Evolutionary conservation across 2,329 filamentous ascomycete genomes (phyloP).

Genomic region (Nannizziopsis arthrosporioides): DNA sequence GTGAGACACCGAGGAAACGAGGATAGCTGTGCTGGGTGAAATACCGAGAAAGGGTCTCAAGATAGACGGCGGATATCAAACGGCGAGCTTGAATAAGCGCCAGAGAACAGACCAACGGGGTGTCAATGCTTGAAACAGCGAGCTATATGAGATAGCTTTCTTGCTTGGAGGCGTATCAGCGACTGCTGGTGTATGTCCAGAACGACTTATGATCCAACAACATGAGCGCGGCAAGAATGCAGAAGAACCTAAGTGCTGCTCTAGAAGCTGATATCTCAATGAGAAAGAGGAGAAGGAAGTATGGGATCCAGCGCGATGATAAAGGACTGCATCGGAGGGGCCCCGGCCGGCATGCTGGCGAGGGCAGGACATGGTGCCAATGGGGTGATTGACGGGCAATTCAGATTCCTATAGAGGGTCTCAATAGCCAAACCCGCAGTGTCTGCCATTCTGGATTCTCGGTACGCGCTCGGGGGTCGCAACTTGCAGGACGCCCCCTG

Average conservation of each 20-base stretch:
- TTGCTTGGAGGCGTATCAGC: too few relatives aligned
- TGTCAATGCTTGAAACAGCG: too few relatives aligned
- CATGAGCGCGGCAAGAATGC: constrained; percentile 3
- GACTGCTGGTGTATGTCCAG: too few relatives aligned
- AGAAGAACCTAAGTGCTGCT: background rate
- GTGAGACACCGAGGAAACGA: background rate
- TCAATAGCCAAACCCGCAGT: constrained; percentile 18
- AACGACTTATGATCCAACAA: background rate
- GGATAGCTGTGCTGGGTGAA: too few relatives aligned
- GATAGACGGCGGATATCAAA: too few relatives aligned
- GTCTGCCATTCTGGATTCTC: background rate
- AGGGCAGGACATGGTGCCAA: constrained; percentile 15
- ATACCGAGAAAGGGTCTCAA: too few relatives aligned
- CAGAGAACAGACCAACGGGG: too few relatives aligned
- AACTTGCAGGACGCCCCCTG: background rate
- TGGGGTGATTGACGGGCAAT: background rate
- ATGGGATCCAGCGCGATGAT: constrained; percentile 4
- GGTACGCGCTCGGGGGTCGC: background rate
- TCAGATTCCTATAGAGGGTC: constrained; percentile 12
- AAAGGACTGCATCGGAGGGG: background rate
- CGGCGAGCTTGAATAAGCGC: background rate
- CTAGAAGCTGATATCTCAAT: background rate
- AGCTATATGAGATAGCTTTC: too few relatives aligned
- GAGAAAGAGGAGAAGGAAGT: background rate
- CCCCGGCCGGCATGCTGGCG: constrained; percentile 1